A percentile compares a stretch with the other conserved stretches of the same genome.
Conservation (phyloP, 2,329 filamentous ascomycete genomes). For the Coleophoma eucalyptorum region DNA sequence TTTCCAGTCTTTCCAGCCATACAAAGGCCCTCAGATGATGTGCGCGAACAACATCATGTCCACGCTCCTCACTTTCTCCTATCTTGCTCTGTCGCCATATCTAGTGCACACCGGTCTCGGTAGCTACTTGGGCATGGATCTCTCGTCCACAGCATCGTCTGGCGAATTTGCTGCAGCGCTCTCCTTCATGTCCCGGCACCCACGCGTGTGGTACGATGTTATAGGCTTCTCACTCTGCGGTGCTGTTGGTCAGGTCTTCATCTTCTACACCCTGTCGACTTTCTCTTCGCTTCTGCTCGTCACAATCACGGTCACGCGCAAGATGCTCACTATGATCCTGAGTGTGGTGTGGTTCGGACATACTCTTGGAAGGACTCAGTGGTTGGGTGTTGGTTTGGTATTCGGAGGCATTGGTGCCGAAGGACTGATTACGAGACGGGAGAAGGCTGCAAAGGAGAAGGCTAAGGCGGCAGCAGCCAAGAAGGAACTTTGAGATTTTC, state of each 20-base stretch:
- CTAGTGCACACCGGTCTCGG: conserved; percentile 65
- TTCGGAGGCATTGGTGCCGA: conserved; percentile 96
- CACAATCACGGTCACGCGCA: conserved; percentile 94
- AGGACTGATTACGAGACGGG: conserved; percentile 72
- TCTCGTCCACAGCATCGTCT: conserved; percentile 42
- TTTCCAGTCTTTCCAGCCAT: conserved; percentile 74
- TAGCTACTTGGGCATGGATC: conserved; percentile 63
- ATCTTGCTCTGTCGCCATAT: conserved; percentile 76
- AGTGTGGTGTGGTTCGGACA: conserved; percentile 96
- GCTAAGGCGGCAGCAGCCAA: conserved; percentile 12
- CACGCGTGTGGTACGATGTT: conserved; percentile 80
- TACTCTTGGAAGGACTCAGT: conserved; percentile 81
- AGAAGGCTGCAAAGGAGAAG: conserved; percentile 76
- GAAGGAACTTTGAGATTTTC: conserved; percentile 16
- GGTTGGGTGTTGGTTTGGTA: conserved; percentile 86
- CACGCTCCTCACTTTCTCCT: conserved; percentile 70
- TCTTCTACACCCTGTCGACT: conserved; percentile 90
- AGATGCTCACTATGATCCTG: conserved; percentile 99
- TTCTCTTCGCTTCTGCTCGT: conserved; percentile 92
- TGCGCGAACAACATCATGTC: conserved; percentile 91
- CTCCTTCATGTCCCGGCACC: conserved; percentile 75
- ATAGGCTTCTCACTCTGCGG: conserved; percentile 87
- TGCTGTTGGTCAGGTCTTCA: conserved; percentile 92
- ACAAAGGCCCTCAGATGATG: conserved; percentile 98
- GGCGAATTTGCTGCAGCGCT: conserved; percentile 79